Evolutionary conservation across 371 early-diverging fungal species (phyloP).

Genomic region (Syncephalastrum contaminatum): DNA sequence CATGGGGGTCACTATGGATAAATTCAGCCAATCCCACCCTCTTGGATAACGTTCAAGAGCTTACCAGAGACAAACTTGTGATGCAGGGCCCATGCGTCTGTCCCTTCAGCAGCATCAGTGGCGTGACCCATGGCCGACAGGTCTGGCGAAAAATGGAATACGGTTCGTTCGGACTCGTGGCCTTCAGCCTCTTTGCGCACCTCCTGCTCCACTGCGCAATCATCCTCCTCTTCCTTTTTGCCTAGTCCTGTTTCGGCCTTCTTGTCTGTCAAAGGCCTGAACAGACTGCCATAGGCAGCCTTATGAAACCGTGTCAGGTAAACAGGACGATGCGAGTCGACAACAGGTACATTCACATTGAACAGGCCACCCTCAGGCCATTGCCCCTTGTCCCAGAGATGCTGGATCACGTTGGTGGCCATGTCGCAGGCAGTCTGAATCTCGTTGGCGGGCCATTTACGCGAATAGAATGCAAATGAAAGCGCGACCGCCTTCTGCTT

Average conservation of each 20-base stretch:
- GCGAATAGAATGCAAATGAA: constrained; percentile 39
- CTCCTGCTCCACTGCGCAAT: constrained; percentile 14
- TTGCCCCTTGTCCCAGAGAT: constrained; percentile 22
- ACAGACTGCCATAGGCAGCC: constrained; percentile 30
- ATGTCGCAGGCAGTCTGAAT: constrained; percentile 34
- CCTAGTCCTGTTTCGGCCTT: not conserved
- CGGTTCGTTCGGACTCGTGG: constrained; percentile 8
- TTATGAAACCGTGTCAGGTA: constrained; percentile 34
- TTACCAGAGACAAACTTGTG: constrained; percentile 41
- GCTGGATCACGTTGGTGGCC: constrained; percentile 33
- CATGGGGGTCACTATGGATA: constrained; percentile 35
- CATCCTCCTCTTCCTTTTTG: not conserved
- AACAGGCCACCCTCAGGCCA: constrained; percentile 42
- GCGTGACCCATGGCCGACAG: constrained; percentile 16
- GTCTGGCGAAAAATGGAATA: constrained; percentile 38
- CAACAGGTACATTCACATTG: constrained; percentile 44
- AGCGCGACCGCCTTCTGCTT: constrained; percentile 38
- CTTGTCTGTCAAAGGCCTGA: constrained; percentile 14
- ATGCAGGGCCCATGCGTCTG: constrained; percentile 42
- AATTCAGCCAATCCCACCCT: not conserved
- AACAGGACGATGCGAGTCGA: constrained; percentile 31
- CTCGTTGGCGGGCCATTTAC: constrained; percentile 15
- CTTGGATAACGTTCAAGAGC: not conserved
- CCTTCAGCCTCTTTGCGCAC: constrained; percentile 21
- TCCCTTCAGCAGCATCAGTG: constrained; percentile 24